These are phyloP conservation scores for Stagonosporopsis cucurbitacearum DNA, from an alignment of 2,329 filamentous ascomycete genomes.

Conservation along the genomic window DNA sequence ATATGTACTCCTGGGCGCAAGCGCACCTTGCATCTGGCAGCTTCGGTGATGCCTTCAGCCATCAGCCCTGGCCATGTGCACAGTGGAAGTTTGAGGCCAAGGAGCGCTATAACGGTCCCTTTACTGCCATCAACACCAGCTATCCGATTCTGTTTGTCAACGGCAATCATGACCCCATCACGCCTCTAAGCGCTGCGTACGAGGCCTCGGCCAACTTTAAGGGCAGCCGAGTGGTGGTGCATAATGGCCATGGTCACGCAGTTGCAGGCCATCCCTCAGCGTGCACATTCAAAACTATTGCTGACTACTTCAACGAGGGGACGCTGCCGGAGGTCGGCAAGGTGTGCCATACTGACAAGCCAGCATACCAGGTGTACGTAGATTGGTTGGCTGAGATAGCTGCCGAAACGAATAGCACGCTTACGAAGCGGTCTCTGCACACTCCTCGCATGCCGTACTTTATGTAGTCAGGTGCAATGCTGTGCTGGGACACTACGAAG, in stretches of 20 bases:
- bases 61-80: slow-evolving; percentile 23
- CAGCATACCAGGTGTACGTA: slow-evolving; percentile 11
- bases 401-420: background rate
- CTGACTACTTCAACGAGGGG: slow-evolving; percentile 23
- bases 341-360: slow-evolving; percentile 20
- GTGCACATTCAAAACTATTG: slow-evolving; percentile 19
- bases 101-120: slow-evolving; percentile 24
- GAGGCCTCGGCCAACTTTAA: slow-evolving; percentile 23
- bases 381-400: background rate
- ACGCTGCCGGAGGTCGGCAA: slow-evolving; percentile 20
- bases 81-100: slow-evolving; percentile 26
- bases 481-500: background rate
- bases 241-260: slow-evolving; percentile 23
- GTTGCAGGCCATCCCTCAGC: slow-evolving; percentile 8
- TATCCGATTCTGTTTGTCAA: slow-evolving; percentile 26
- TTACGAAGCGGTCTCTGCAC: background rate
- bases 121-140: slow-evolving; percentile 20
- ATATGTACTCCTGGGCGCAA: slow-evolving; percentile 17
- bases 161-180: slow-evolving; percentile 24
- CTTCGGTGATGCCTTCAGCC: slow-evolving; percentile 17
- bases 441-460: background rate
- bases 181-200: slow-evolving; percentile 24
- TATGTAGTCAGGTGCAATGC: background rate
- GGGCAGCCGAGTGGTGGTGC: slow-evolving; percentile 21
- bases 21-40: slow-evolving; percentile 19